Conservation (phyloP, 306 rosid species). For the Cicer yamashitae region DNA sequence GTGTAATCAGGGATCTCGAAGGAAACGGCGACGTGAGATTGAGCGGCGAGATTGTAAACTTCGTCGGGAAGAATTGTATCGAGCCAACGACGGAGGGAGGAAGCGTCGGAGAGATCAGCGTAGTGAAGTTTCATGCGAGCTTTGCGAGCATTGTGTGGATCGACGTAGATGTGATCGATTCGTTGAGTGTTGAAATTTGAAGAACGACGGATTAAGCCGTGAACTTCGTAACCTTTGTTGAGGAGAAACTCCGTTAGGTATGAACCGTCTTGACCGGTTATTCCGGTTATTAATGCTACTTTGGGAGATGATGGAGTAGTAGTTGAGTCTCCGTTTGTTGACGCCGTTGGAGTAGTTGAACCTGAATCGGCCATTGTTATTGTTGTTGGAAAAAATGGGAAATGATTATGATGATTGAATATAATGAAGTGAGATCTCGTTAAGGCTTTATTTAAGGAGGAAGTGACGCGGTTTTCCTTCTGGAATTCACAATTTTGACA, state of each 20-base stretch:
- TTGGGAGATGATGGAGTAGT: conserved; percentile 43
- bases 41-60: conserved; percentile 98
- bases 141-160: conserved; percentile 97
- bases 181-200: conserved; percentile 97
- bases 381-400: background rate
- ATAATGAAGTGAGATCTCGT: background rate
- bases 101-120: conserved; percentile 96
- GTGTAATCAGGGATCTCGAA: conserved; percentile 99
- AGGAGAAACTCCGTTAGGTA: conserved; percentile 94
- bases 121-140: conserved; percentile 98
- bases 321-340: conserved; percentile 51
- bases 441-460: background rate
- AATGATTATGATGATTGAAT: background rate
- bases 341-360: conserved; percentile 49
- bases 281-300: conserved; percentile 90
- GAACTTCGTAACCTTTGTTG: conserved; percentile 83
- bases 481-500: background rate
- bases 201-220: conserved; percentile 94
- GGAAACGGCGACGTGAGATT: conserved; percentile 97
- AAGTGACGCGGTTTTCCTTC: conserved; percentile 13
- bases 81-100: conserved; percentile 98
- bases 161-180: conserved; percentile 97
- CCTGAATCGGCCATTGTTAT: conserved; percentile 71
- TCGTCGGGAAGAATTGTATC: conserved; percentile 88
- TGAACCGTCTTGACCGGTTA: conserved; percentile 97